Evolutionary conservation across 2,329 filamentous ascomycete genomes (phyloP).

Genomic region (Fusarium sulawesiense): DNA sequence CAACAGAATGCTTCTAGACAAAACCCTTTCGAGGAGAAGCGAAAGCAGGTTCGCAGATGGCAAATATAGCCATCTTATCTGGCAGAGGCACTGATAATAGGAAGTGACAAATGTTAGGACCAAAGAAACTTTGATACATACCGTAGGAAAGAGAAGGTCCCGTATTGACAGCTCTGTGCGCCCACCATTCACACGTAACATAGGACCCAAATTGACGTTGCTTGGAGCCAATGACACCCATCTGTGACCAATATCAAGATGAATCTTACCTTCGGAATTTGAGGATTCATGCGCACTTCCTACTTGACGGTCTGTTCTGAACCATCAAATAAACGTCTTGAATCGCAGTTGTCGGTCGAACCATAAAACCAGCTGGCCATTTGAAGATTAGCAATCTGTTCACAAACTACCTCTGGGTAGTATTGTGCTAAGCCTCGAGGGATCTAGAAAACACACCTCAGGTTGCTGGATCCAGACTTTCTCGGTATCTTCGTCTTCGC

Average conservation of each 20-base stretch:
- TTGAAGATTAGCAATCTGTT: conserved; percentile 1
- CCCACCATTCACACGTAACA: background rate
- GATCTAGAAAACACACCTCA: conserved; percentile 1
- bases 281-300: conserved; percentile 48
- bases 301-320: conserved; percentile 19
- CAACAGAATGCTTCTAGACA: background rate
- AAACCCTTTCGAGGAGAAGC: background rate
- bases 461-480: background rate
- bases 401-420: background rate
- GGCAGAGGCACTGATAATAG: background rate
- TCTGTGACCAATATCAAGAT: background rate
- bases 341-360: conserved; percentile 2
- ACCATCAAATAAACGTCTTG: conserved; percentile 27
- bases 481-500: background rate
- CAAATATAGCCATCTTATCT: background rate
- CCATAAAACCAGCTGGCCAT: conserved; percentile 16
- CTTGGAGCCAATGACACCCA: background rate
- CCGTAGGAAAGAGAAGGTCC: conserved; percentile 8
- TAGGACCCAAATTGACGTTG: background rate
- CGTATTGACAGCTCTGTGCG: background rate
- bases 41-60: background rate
- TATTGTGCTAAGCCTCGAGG: background rate
- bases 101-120: background rate
- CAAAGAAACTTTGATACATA: conserved; percentile 19
- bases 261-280: conserved; percentile 48